Evolutionary conservation across 495 filamentous ascomycete species (phyloP), one percentile per base, ranked within the genome.

Genomic region (Jackrogersella multiformis): DNA sequence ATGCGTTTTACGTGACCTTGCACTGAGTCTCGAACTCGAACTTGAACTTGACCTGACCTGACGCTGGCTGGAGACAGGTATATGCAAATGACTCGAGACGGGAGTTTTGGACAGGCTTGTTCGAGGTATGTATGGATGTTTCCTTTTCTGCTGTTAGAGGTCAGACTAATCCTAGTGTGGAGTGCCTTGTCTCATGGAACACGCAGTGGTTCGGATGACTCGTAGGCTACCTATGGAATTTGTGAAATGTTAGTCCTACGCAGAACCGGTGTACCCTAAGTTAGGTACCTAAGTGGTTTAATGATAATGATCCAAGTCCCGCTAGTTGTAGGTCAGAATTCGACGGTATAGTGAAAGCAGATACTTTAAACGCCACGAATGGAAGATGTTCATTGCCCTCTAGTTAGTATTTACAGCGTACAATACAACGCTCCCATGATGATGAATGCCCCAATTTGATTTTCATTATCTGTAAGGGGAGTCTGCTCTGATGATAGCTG

Each of bases 401-500:
- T 64, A 53, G 56, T 70, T 54, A 35, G 45, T 70, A 70, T 70
- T 65, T 70, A 70, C 67, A 70, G 51, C 49, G 56, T 69, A 61
- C 61, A 70, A 36, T 61, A 61, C 61, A 70, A 42, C 66, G 36
- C 44, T 48, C 18, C 56, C 48, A 42, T 16, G 24, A n/a, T 9
- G 21, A 21, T 34, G 30, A 13, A 61, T n/a, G 24, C 46, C 42
- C n/a, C 20, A 39, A n/a, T n/a, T 55, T 49, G 45, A 44, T 10
- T 32, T 48, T 21, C 34, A 56, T 83, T 90, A 95, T 84, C 92
- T 89, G 82, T 95, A 95, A 23, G 92, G 92, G 58, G 91, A 88
- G 81, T 95, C 92, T 10, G 95, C 95, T 75, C 92, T 88, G 71
- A 93, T 93, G 56, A 86, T 88, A 53, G 96, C 96, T 1, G 94